Evolutionary conservation across 805 yeast species (phyloP).

Genomic region (Candida yuanshanica): DNA sequence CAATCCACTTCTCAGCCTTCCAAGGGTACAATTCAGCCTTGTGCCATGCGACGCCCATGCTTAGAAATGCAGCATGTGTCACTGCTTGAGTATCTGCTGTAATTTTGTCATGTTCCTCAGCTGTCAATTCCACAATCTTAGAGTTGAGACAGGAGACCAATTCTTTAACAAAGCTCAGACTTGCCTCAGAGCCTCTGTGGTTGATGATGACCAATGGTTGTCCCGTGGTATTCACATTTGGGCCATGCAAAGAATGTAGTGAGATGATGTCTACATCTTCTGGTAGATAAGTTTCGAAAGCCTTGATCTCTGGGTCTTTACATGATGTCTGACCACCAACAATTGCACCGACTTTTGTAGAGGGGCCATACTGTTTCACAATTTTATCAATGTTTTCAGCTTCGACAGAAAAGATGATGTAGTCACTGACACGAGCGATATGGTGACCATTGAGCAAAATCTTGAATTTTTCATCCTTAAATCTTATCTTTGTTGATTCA

Average conservation of each 20-base stretch:
- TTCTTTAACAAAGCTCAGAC: slow-evolving; percentile 54
- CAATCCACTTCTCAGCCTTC: slow-evolving; percentile 80
- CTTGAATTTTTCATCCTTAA: slow-evolving; percentile 39
- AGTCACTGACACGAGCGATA: slow-evolving; percentile 79
- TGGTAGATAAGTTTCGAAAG: slow-evolving; percentile 75
- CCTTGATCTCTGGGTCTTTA: slow-evolving; percentile 82
- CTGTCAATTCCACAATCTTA: slow-evolving; percentile 68
- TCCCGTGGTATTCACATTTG: slow-evolving; percentile 80
- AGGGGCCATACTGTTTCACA: slow-evolving; percentile 74
- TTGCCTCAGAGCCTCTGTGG: slow-evolving; percentile 55
- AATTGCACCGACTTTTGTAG: slow-evolving; percentile 79
- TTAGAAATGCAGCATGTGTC: slow-evolving; percentile 93
- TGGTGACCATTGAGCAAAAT: slow-evolving; percentile 74
- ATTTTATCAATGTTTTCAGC: slow-evolving; percentile 77
- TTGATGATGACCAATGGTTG: slow-evolving; percentile 87
- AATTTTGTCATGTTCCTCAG: slow-evolving; percentile 87
- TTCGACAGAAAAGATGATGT: slow-evolving; percentile 85
- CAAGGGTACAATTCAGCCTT: slow-evolving; percentile 82
- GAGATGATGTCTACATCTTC: slow-evolving; percentile 76
- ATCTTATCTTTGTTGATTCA: slow-evolving; percentile 38
- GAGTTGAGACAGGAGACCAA: slow-evolving; percentile 72
- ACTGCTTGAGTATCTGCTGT: slow-evolving; percentile 99
- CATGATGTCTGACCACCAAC: slow-evolving; percentile 99
- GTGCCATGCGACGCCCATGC: slow-evolving; percentile 97
- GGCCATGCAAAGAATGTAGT: slow-evolving; percentile 93